These are phyloP conservation scores for Drechslerella stenobrocha DNA, from an alignment of 2,329 filamentous ascomycete species.

Conservation along the genomic window DNA sequence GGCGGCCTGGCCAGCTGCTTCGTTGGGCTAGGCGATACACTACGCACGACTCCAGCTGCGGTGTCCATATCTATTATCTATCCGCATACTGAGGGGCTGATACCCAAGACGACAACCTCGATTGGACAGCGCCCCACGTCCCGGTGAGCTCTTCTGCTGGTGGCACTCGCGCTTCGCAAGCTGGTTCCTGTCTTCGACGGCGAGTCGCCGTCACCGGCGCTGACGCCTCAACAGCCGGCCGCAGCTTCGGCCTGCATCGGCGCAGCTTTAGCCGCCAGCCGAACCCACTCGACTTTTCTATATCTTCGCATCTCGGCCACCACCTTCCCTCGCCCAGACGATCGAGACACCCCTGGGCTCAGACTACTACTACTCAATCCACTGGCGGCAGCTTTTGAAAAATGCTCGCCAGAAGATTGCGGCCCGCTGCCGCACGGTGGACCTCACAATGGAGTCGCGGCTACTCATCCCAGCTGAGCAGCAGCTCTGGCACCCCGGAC, in stretches of 20 bases:
- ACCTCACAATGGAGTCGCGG: conserved; percentile 16
- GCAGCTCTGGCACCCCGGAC: conserved; percentile 57
- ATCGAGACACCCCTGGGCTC: not conserved
- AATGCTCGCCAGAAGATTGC: conserved; percentile 31
- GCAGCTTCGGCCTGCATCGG: conserved; percentile 4
- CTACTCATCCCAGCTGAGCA: conserved; percentile 35
- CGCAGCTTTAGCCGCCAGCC: not conserved
- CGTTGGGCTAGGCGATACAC: too few relatives aligned
- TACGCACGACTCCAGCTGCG: too few relatives aligned
- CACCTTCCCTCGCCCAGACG: not conserved
- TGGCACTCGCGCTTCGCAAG: too few relatives aligned
- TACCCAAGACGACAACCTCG: too few relatives aligned
- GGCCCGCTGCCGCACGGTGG: conserved; percentile 28
- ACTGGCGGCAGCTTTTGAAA: not conserved
- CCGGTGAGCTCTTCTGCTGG: too few relatives aligned
- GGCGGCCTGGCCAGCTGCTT: too few relatives aligned
- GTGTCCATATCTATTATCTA: too few relatives aligned
- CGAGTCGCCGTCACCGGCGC: conserved; percentile 1
- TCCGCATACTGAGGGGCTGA: too few relatives aligned
- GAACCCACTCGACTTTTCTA: not conserved
- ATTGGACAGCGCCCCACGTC: too few relatives aligned
- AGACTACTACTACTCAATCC: too few relatives aligned
- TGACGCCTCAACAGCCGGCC: not conserved
- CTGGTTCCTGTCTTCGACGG: too few relatives aligned
- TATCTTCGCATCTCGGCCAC: not conserved